Percentiles rank a stretch among this genome's conserved stretches.
phyloP scores from a whole-genome alignment of 192 early-diverging fungal genomes.

The Globomyces pollinis-pini region DNA sequence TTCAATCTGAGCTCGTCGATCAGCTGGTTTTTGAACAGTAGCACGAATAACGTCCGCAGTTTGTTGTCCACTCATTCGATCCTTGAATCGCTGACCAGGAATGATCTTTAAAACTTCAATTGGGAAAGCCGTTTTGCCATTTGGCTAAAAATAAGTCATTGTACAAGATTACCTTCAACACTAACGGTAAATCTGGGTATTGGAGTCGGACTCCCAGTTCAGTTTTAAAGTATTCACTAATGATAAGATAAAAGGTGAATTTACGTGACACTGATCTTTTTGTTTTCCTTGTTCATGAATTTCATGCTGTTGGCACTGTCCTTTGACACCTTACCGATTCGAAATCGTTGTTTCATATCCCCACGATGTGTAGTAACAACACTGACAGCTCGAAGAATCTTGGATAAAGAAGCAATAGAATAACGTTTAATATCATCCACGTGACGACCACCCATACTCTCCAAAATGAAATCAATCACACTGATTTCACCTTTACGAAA shows the following conservation, averaged over 20 bases:
- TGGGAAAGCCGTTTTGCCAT: conserved; percentile 31
- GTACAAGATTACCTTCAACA: conserved; percentile 34
- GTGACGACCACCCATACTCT: conserved; percentile 38
- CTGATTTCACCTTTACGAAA: conserved; percentile 24
- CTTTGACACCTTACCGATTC: conserved; percentile 11
- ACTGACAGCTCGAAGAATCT: conserved; percentile 17
- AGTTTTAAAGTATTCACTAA: conserved; percentile 47
- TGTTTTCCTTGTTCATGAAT: conserved; percentile 16
- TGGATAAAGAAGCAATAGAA: neutral
- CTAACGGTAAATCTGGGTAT: conserved; percentile 68
- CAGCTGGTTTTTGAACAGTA: conserved; percentile 25
- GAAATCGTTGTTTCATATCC: conserved; percentile 18
- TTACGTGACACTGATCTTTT: conserved; percentile 9
- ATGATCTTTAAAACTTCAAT: conserved; percentile 25
- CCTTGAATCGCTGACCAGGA: conserved; percentile 27
- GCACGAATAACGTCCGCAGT: conserved; percentile 34
- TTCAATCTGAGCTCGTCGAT: conserved; percentile 49
- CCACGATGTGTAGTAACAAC: conserved; percentile 22
- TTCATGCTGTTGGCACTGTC: conserved; percentile 12
- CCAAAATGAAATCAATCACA: conserved; percentile 50
- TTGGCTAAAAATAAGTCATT: conserved; percentile 8
- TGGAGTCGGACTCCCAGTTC: conserved; percentile 54
- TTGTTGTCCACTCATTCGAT: conserved; percentile 22
- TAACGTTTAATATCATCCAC: conserved; percentile 11
- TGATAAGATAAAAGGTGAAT: too few relatives aligned